Evolutionary conservation across 176 grass and related monocot genomes (phyloP).

Genomic region (Musa itinerans): DNA sequence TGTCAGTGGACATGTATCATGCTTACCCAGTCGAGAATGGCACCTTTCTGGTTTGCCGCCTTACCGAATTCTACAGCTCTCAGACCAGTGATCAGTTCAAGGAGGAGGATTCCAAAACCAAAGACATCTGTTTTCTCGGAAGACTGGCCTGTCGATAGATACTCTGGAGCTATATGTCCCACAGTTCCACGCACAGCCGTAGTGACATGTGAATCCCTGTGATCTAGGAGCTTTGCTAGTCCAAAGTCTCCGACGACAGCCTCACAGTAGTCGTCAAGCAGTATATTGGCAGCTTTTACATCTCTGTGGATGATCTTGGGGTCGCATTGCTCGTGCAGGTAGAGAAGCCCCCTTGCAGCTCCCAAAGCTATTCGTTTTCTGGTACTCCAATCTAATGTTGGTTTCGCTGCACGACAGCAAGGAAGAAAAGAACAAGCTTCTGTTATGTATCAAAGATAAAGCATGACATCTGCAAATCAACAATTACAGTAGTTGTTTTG

Average conservation of each 20-base stretch:
- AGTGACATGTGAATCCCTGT: conserved; percentile 74
- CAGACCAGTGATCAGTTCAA: conserved; percentile 76
- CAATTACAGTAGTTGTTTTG: background rate
- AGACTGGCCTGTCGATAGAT: conserved; percentile 82
- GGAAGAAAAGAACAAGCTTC: conserved; percentile 12
- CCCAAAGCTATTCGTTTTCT: conserved; percentile 79
- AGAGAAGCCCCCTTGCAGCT: conserved; percentile 66
- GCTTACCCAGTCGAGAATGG: conserved; percentile 93
- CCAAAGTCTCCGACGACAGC: conserved; percentile 83
- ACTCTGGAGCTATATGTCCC: conserved; percentile 84
- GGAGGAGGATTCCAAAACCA: conserved; percentile 81
- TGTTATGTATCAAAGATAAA: conserved; percentile 10
- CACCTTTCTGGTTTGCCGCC: conserved; percentile 70
- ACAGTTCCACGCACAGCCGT: conserved; percentile 76
- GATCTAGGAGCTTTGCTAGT: conserved; percentile 75
- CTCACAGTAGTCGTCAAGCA: conserved; percentile 69
- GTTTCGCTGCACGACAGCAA: conserved; percentile 37
- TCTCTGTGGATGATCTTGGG: conserved; percentile 94
- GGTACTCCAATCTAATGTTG: conserved; percentile 72
- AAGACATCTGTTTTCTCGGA: conserved; percentile 89
- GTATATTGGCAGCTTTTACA: conserved; percentile 83
- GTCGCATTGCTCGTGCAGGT: conserved; percentile 91
- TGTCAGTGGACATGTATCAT: background rate
- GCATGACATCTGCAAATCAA: conserved; percentile 19
- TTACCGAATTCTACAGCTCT: conserved; percentile 77